Evolutionary conservation across 1,139 yeast genomes (phyloP), one percentile per base, ranked within the genome.

Genomic region (Ogataea hybrid): DNA sequence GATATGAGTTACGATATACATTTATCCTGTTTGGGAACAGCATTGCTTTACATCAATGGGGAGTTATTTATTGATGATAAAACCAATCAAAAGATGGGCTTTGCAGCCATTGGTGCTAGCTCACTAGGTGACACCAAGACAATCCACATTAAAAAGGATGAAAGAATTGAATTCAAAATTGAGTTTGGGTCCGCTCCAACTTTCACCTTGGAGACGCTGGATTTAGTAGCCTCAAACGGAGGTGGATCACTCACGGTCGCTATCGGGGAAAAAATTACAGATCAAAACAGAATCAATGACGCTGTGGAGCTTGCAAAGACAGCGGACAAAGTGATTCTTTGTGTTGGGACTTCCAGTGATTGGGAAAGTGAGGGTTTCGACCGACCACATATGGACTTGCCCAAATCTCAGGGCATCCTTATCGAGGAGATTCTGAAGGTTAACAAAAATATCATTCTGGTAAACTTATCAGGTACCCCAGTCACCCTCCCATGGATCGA

Each of bases 401-500:
- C 85, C 32, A 74, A 74, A 10, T 58, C 63, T 42, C 71, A 77
- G 31, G 70, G 77, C 47, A 64, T 68, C 34, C 64, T 79, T 42
- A 67, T 79, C 20, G 61, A 56, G 23, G 75, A 68, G 27, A 70
- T 79, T 15, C 43, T 68, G 28, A 64, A 64, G 35, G 82, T 66
- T 34, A 78, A 77, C 52, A 69, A 71, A 29, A 74, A 77, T 53
- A 69, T 74, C 8, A 70, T 77, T 17, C 65, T 79, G 35, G 81
- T 79, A 20, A 72, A 76, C 59, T 84, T 79, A 57, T 70, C 81
- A 3, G 85, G 85, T 41, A 69, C 82, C 9, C 84, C 86, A 1
- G 83, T 79, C 22, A 66, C 73, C 27, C 66, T 80, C 70, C 81
- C 82, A 23, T 79, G 84, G 82, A 57, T 66, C 11, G 60, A 68